phyloP scores from a whole-genome alignment of 2,329 filamentous ascomycete species.

The Dothideomycetidae sp. region DNA sequence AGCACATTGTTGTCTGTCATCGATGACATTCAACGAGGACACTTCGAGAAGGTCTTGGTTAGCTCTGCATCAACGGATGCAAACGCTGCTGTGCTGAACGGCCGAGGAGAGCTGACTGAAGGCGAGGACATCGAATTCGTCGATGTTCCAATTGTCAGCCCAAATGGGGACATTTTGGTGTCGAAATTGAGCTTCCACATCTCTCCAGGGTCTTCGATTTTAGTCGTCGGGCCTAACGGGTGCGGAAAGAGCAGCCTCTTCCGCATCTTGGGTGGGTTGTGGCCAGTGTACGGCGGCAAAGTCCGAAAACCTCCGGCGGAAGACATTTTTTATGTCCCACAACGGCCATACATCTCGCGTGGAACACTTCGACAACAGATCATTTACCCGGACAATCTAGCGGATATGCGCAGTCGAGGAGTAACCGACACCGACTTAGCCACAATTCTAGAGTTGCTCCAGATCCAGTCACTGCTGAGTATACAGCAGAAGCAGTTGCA shows the following conservation, averaged over 20 bases:
- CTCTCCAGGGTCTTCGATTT: constrained; percentile 70
- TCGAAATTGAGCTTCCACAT: constrained; percentile 77
- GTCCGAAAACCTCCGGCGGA: constrained; percentile 84
- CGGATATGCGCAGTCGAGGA: constrained; percentile 73
- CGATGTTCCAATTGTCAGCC: constrained; percentile 88
- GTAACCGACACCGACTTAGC: constrained; percentile 70
- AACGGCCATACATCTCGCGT: constrained; percentile 82
- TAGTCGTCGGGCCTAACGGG: constrained; percentile 92
- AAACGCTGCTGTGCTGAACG: constrained; percentile 69
- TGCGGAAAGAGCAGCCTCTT: constrained; percentile 95
- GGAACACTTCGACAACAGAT: constrained; percentile 93
- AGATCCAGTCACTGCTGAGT: constrained; percentile 69
- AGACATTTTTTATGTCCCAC: constrained; percentile 96
- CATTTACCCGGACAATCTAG: constrained; percentile 81
- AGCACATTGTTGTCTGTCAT: constrained; percentile 84
- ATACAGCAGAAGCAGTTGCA: constrained; percentile 40
- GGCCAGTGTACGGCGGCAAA: constrained; percentile 92
- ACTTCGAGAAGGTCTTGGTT: constrained; percentile 92
- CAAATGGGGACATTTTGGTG: constrained; percentile 87
- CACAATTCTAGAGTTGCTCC: constrained; percentile 61
- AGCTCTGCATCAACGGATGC: constrained; percentile 71
- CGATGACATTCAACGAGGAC: constrained; percentile 77
- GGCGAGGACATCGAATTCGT: constrained; percentile 73
- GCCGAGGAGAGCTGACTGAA: constrained; percentile 69
- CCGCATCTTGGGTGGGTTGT: constrained; percentile 86